Base-by-base conservation (phyloP, 108 stramenopile genomes). In the Heterococcus sp. region DNA sequence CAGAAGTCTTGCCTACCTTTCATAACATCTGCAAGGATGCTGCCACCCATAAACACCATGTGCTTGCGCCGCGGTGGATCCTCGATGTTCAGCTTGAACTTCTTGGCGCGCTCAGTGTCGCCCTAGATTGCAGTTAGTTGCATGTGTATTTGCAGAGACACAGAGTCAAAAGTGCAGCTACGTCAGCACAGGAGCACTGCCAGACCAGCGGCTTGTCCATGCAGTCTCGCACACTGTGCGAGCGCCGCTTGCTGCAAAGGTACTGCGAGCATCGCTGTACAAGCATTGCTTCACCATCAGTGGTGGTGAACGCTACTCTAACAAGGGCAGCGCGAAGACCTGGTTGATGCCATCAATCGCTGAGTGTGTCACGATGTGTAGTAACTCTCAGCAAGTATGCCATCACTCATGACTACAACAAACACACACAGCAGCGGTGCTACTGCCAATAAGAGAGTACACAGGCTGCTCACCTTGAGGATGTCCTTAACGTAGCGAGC, bases 21-120 rank as follows among this genome's bases (percentile, higher is more conserved):
- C 89, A 89, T 87, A 37, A 87, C 79, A 75, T 89, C 89, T 29
- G 84, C 90, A 5, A 91, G 79, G 40, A 90, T 86, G 37, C 86
- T 70, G 2, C 90, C 91, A 30, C 91, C 91, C 26, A 89, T 67
- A 77, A 89, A 91, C 27, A 91, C 91, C 84, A 91, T 78, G 87
- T 91, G 91, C 82, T 91, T 91, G 40, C 91, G 83, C 30, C 89
- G 89, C 2, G 91, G 91, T 30, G 91, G 91, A 58, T 90, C 91
- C 73, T 90, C 89, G 30, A 91, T 89, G 68, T 84, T 78, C 34
- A 91, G 69, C 84, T 89, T 89, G 75, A 90, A 87, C 68, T 89
- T 88, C 58, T 89, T 89, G 40, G 89, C 75, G 38, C 85, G 76
- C 5, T 84, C 85, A 33, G 73, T 76, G 80, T 89, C 74, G 34